Conservation (phyloP, 1,139 yeast species). For the Casaregolazyma suthepensis region DNA sequence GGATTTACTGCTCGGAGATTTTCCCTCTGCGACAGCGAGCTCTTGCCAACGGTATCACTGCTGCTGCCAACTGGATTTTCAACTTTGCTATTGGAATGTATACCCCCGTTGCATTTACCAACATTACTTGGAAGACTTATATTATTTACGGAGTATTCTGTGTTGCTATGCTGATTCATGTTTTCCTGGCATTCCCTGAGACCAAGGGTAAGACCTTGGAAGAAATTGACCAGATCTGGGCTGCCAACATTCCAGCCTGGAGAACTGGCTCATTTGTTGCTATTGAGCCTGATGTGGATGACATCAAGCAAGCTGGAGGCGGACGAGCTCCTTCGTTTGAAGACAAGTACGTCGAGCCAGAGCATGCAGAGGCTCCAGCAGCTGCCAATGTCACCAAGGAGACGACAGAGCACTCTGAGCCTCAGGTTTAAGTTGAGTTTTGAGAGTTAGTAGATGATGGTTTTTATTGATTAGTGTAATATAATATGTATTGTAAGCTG, state of each 20-base stretch:
- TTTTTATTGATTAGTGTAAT: background rate
- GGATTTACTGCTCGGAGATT: constrained; percentile 52
- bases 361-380: constrained; percentile 8
- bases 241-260: constrained; percentile 29
- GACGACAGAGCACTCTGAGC: background rate
- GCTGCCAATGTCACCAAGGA: background rate
- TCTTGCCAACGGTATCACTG: constrained; percentile 47
- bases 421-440: background rate
- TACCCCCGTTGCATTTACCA: constrained; percentile 47
- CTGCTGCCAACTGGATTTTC: constrained; percentile 74
- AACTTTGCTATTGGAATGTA: constrained; percentile 74
- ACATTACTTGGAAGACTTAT: constrained; percentile 51
- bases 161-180: constrained; percentile 48
- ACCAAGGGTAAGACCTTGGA: constrained; percentile 72
- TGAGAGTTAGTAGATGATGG: background rate
- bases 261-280: constrained; percentile 22
- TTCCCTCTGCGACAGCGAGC: constrained; percentile 57
- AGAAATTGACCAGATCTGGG: constrained; percentile 59
- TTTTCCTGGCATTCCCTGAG: constrained; percentile 58
- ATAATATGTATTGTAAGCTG: too few species aligned
- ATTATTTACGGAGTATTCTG: constrained; percentile 68
- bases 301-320: constrained; percentile 16
- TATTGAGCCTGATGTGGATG: constrained; percentile 16
- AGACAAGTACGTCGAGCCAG: constrained; percentile 11
- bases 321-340: constrained; percentile 16